Conservation (phyloP, 306 rosid genomes). For the Comarum palustre region DNA sequence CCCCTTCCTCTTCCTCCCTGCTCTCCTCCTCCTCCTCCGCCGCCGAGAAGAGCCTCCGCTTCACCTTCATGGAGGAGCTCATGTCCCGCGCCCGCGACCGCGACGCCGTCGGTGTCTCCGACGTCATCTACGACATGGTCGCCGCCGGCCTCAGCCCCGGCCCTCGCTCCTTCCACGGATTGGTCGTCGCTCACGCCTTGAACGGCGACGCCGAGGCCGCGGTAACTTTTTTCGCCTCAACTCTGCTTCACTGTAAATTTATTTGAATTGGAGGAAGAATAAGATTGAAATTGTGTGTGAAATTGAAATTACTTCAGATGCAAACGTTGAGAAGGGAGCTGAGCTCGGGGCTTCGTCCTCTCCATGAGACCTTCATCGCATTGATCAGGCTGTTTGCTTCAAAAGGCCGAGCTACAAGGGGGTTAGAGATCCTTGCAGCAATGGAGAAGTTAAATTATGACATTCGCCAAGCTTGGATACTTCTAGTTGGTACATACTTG, state of each 20-base stretch:
- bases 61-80: conserved; percentile 93
- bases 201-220: conserved; percentile 74
- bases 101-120: conserved; percentile 62
- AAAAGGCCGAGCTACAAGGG: conserved; percentile 60
- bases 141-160: conserved; percentile 91
- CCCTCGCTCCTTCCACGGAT: conserved; percentile 87
- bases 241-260: background rate
- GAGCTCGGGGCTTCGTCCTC: conserved; percentile 84
- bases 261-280: too few relatives aligned
- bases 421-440: conserved; percentile 74
- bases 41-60: conserved; percentile 68
- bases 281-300: background rate
- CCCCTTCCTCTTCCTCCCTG: conserved; percentile 12
- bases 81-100: conserved; percentile 74
- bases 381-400: conserved; percentile 71
- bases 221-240: conserved; percentile 18
- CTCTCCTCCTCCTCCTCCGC: conserved; percentile 26
- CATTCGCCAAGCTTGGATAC: conserved; percentile 82
- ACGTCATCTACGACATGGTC: conserved; percentile 85
- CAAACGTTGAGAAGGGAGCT: conserved; percentile 76
- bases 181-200: conserved; percentile 68
- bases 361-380: conserved; percentile 79
- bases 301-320: conserved; percentile 39
- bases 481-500: conserved; percentile 55
- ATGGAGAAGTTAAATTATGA: conserved; percentile 79